These are phyloP conservation scores for Pinus tabuliformis DNA, from an alignment of 75 land plant genomes.

Conservation along the genomic window DNA sequence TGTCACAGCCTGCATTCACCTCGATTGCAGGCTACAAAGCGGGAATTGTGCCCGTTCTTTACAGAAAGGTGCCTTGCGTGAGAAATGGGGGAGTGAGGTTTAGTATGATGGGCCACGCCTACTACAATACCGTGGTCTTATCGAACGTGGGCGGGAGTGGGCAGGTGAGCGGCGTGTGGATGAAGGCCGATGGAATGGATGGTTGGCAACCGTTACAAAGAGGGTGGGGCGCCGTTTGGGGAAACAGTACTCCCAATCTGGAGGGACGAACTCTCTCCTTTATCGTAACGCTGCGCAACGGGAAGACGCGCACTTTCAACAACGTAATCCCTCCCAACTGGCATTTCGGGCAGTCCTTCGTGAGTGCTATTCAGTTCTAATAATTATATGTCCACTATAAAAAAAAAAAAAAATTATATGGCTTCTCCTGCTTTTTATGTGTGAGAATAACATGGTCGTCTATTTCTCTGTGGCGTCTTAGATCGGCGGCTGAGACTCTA, in stretches of 20 bases:
- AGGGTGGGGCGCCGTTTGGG: constrained; percentile 16
- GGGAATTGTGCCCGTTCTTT: no score
- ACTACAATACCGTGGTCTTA: constrained; percentile 13
- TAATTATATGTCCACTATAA: no score
- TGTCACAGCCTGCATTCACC: no score
- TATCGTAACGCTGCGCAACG: constrained; percentile 12
- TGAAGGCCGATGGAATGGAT: constrained; percentile 8
- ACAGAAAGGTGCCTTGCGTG: constrained; percentile 6
- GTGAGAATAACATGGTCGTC: no score
- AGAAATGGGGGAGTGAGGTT: constrained; percentile 11
- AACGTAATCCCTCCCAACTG: constrained; percentile 9
- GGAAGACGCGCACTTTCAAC: constrained; percentile 1
- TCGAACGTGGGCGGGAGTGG: constrained; percentile 17
- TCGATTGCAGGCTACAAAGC: no score
- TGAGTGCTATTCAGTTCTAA: no score
- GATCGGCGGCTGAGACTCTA: no score
- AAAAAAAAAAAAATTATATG: no score
- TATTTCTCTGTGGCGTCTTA: no score
- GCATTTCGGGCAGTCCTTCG: constrained; percentile 19
- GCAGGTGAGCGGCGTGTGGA: constrained; percentile 11
- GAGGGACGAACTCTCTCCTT: constrained; percentile 23
- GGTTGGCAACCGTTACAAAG: constrained; percentile 5
- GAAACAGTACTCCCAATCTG: constrained; percentile 5
- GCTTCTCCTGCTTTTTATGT: no score
- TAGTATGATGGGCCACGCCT: constrained; percentile 14